phyloP scores from a whole-genome alignment of 2,329 filamentous ascomycete genomes.

The Sporothrix curviconia region DNA sequence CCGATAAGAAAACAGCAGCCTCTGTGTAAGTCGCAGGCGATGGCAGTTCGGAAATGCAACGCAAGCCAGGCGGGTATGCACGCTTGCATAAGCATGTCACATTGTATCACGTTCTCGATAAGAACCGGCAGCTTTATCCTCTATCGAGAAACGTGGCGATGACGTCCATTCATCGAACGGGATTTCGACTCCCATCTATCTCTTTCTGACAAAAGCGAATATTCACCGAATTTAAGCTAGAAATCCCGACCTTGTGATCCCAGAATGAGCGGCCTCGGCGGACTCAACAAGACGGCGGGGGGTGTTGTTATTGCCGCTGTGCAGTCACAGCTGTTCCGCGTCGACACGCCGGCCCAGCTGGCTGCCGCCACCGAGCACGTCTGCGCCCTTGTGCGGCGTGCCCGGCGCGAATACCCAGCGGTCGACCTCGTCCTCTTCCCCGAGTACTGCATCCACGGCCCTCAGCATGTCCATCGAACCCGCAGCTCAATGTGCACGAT shows the following conservation, averaged over 20 bases:
- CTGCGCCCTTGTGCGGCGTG: conserved; percentile 8
- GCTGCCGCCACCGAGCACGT: conserved; percentile 4
- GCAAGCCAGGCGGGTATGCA: no score
- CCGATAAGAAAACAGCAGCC: conserved; percentile 11
- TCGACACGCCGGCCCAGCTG: conserved; percentile 1
- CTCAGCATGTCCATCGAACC: conserved; percentile 8
- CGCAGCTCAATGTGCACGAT: conserved; percentile 5
- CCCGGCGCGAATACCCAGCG: conserved; percentile 9
- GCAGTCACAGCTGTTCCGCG: conserved; percentile 12
- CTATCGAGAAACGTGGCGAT: not conserved
- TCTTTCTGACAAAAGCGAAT: not conserved
- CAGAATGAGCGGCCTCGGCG: conserved; percentile 12
- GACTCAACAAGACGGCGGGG: conserved; percentile 12
- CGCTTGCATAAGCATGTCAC: no score
- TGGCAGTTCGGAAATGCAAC: no score
- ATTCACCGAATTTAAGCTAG: no score
- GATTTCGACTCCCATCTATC: not conserved
- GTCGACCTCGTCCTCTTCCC: conserved; percentile 11
- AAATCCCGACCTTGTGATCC: no score
- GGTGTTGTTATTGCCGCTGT: conserved; percentile 11
- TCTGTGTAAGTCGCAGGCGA: conserved; percentile 1
- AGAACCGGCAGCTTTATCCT: no score
- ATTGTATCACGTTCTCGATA: no score
- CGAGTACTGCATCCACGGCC: conserved; percentile 14
- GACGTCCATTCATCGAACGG: no score